These are phyloP conservation scores for Dendrocalamus sinicus DNA, from an alignment of 176 grass and related monocot genomes.

Conservation along the genomic window DNA sequence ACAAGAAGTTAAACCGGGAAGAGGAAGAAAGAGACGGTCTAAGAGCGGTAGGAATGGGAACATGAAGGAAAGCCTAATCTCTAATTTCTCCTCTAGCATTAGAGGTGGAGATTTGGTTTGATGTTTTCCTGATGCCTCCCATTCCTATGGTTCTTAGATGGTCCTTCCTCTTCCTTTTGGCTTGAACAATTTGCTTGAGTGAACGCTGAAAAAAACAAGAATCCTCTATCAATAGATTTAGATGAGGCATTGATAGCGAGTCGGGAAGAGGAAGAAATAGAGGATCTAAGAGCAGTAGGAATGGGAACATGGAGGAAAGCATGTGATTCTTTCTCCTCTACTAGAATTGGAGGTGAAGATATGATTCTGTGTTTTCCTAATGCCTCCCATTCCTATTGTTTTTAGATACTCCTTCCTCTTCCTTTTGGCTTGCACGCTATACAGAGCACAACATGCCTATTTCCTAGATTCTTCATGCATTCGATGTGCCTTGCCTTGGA, in stretches of 20 bases:
- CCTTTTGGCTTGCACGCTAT: not conserved
- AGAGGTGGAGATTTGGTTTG: not conserved
- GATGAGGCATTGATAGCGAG: not conserved
- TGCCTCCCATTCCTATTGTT: constrained; percentile 11
- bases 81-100: not conserved
- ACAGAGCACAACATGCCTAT: not conserved
- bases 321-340: not conserved
- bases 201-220: not conserved
- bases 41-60: constrained; percentile 31
- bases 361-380: not conserved
- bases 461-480: not conserved
- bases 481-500: not conserved
- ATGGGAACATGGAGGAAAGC: constrained; percentile 6
- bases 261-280: constrained; percentile 13
- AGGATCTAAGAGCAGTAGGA: not conserved
- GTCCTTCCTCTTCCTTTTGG: constrained; percentile 30
- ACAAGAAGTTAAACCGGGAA: not conserved
- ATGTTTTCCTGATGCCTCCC: constrained; percentile 19
- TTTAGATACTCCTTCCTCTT: not conserved
- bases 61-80: constrained; percentile 3
- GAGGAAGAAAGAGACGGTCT: constrained; percentile 25
- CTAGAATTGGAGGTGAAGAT: not conserved
- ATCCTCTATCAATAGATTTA: not conserved
- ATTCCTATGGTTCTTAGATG: constrained; percentile 27
- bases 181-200: not conserved